These are phyloP conservation scores for Papiliotrema laurentii DNA, from an alignment of 1,284 basidiomycete genomes.

Conservation along the genomic window DNA sequence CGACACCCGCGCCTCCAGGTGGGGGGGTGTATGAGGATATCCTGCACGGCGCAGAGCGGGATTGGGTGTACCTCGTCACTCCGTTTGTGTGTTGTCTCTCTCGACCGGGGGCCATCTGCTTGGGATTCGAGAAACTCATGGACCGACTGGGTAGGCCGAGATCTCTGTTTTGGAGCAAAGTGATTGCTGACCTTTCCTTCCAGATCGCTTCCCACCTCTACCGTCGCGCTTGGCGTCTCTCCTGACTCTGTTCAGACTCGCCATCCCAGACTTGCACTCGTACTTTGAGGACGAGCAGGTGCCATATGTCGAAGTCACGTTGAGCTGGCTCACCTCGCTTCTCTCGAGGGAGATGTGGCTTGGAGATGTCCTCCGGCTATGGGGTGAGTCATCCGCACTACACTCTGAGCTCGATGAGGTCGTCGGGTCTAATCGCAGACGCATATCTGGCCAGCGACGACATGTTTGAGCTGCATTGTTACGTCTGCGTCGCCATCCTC, in stretches of 20 bases:
- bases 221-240: slow-evolving; percentile 38
- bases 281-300: slow-evolving; percentile 49
- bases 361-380: slow-evolving; percentile 40
- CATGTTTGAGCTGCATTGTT: slow-evolving; percentile 45
- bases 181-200: neutral
- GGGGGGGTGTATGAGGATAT: slow-evolving; percentile 6
- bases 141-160: slow-evolving; percentile 32
- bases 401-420: neutral
- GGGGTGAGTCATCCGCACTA: slow-evolving; percentile 31
- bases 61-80: slow-evolving; percentile 43
- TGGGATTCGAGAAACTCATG: slow-evolving; percentile 38
- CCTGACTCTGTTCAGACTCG: slow-evolving; percentile 38
- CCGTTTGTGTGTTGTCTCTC: slow-evolving; percentile 42
- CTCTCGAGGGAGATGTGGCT: slow-evolving; percentile 45
- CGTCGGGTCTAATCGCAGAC: slow-evolving; percentile 20
- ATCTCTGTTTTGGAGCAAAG: neutral
- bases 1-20: slow-evolving; percentile 20
- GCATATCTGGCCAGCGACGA: slow-evolving; percentile 42
- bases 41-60: slow-evolving; percentile 16
- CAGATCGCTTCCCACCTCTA: slow-evolving; percentile 37
- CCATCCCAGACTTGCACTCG: slow-evolving; percentile 40
- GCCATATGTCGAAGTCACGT: slow-evolving; percentile 36
- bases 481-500: slow-evolving; percentile 44
- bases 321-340: slow-evolving; percentile 42
- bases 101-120: slow-evolving; percentile 34